Evolutionary conservation across 2,329 filamentous ascomycete species (phyloP).

Genomic region (Diplodia sapinea): DNA sequence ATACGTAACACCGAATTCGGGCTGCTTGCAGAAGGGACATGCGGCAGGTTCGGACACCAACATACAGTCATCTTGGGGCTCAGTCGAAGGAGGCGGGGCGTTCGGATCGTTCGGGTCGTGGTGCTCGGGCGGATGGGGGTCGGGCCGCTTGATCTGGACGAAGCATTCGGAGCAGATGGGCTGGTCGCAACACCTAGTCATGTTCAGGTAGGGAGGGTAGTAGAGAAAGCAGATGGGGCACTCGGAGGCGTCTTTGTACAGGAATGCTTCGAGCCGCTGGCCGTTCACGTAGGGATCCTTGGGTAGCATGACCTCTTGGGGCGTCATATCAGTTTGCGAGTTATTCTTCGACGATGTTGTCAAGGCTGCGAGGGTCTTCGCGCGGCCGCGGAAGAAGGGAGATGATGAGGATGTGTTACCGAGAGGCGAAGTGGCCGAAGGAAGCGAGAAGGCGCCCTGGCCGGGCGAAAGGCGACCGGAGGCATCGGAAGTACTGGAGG

Average conservation of each 20-base stretch:
- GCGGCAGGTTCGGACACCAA: conserved; percentile 89
- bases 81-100: conserved; percentile 47
- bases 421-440: conserved; percentile 62
- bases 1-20: conserved; percentile 97
- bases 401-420: conserved; percentile 52
- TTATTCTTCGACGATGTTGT: conserved; percentile 77
- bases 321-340: conserved; percentile 72
- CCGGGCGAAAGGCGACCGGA: conserved; percentile 65
- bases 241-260: conserved; percentile 89
- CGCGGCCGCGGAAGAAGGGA: conserved; percentile 76
- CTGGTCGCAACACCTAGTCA: conserved; percentile 93
- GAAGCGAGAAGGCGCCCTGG: conserved; percentile 66
- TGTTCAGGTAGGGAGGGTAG: conserved; percentile 93
- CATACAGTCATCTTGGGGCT: conserved; percentile 61
- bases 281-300: conserved; percentile 89
- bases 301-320: conserved; percentile 79
- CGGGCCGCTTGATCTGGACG: conserved; percentile 94
- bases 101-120: conserved; percentile 52
- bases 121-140: conserved; percentile 88
- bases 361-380: conserved; percentile 86
- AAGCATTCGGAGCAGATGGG: conserved; percentile 98
- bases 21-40: conserved; percentile 93
- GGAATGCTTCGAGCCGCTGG: conserved; percentile 87
- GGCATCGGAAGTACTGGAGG: conserved; percentile 78
- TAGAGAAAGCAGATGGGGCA: conserved; percentile 97